These are phyloP conservation scores for Cylindrodendrum hubeiense DNA, from an alignment of 2,329 filamentous ascomycete species.

Conservation along the genomic window DNA sequence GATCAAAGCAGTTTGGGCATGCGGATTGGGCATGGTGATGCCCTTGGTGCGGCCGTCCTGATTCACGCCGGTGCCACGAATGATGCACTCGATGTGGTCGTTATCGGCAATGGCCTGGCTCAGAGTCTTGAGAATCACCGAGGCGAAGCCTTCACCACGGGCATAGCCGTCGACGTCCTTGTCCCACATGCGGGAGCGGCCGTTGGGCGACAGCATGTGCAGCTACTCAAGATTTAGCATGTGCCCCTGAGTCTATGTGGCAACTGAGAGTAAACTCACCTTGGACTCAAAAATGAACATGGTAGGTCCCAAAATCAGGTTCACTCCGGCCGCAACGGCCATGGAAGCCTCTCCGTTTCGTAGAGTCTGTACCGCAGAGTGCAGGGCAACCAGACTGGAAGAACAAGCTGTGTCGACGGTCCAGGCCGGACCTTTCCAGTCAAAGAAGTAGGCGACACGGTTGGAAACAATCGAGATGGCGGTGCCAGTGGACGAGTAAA, in stretches of 20 bases:
- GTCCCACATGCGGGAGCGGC: constrained; percentile 27
- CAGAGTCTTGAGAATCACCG: constrained; percentile 24
- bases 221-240: constrained; percentile 34
- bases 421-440: constrained; percentile 49
- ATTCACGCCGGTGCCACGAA: constrained; percentile 52
- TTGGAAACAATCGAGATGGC: constrained; percentile 34
- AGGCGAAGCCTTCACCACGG: constrained; percentile 21
- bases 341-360: constrained; percentile 42
- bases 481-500: not conserved
- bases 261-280: not conserved
- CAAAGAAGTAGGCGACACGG: constrained; percentile 46
- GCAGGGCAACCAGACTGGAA: constrained; percentile 45
- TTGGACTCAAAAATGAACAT: constrained; percentile 49
- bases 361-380: constrained; percentile 46
- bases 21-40: constrained; percentile 60
- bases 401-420: constrained; percentile 52
- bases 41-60: constrained; percentile 56
- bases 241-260: no score
- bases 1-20: constrained; percentile 56
- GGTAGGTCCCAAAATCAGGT: constrained; percentile 45
- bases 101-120: constrained; percentile 52
- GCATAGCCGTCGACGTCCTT: constrained; percentile 19
- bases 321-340: constrained; percentile 57
- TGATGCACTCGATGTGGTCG: constrained; percentile 59
- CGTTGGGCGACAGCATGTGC: constrained; percentile 51